phyloP scores from a whole-genome alignment of 106 monocot species.

The Hemerocallis citrina region DNA sequence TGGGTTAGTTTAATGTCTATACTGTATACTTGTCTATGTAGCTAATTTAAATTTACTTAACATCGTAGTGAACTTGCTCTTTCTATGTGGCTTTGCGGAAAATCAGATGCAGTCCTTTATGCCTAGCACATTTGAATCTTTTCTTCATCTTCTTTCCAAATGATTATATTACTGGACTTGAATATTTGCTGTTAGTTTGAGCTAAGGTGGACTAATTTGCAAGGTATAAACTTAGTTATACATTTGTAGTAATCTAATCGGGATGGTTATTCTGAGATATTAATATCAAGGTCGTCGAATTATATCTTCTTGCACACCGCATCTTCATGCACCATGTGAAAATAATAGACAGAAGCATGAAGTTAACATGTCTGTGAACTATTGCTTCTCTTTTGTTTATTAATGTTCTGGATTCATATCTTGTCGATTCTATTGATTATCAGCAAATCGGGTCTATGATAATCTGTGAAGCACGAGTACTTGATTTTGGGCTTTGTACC shows the following conservation, averaged over 20 bases:
- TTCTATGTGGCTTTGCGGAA: not conserved
- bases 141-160: not conserved
- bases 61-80: not conserved
- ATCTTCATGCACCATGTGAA: not conserved
- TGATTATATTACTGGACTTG: not conserved
- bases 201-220: not conserved
- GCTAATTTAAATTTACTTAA: not conserved
- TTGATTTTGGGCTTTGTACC: too few relatives aligned
- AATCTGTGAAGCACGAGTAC: too few relatives aligned
- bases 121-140: not conserved
- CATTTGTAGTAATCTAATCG: not conserved
- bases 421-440: not conserved
- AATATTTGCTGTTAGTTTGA: not conserved
- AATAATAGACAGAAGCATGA: not conserved
- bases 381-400: not conserved
- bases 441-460: not conserved
- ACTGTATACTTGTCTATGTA: not conserved
- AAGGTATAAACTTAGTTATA: too few relatives aligned
- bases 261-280: not conserved
- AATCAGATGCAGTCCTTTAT: not conserved
- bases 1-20: not conserved
- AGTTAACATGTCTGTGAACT: not conserved
- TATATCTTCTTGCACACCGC: not conserved
- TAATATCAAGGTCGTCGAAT: not conserved
- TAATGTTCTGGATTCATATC: not conserved